These are phyloP conservation scores for Fraxinus sp. DNA, from an alignment of 305 asterid genomes.

Conservation along the genomic window DNA sequence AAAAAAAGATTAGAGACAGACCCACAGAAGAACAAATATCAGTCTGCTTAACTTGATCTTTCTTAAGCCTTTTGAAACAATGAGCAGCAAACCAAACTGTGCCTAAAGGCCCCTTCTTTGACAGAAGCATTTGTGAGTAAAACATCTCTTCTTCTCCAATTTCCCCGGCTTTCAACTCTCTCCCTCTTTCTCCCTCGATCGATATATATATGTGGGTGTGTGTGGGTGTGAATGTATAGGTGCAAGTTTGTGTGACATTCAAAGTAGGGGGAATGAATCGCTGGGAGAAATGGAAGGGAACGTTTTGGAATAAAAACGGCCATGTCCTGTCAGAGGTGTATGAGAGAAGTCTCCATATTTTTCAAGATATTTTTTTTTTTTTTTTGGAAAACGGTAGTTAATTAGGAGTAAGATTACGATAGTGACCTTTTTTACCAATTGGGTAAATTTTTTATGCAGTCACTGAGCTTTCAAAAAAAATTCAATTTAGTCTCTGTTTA, in stretches of 20 bases:
- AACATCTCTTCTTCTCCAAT: constrained; percentile 44
- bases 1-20: constrained; percentile 27
- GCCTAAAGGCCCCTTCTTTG: constrained; percentile 72
- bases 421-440: not conserved
- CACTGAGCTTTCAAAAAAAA: not conserved
- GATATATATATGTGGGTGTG: not conserved
- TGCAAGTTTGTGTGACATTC: constrained; percentile 3
- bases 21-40: constrained; percentile 76
- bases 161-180: constrained; percentile 6
- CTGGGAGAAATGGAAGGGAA: constrained; percentile 12
- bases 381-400: not conserved
- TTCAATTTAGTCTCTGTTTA: not conserved
- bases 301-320: constrained; percentile 25
- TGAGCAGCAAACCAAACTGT: constrained; percentile 93
- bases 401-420: not conserved
- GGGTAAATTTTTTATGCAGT: not conserved
- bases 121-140: constrained; percentile 64
- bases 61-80: constrained; percentile 57
- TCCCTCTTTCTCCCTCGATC: not conserved
- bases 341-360: constrained; percentile 22
- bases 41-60: constrained; percentile 54
- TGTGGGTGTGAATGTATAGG: not conserved
- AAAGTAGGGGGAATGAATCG: not conserved
- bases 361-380: not conserved
- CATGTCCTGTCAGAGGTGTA: constrained; percentile 19